Conservation (phyloP, 2,329 filamentous ascomycete species). For the Aciculosporium take region DNA sequence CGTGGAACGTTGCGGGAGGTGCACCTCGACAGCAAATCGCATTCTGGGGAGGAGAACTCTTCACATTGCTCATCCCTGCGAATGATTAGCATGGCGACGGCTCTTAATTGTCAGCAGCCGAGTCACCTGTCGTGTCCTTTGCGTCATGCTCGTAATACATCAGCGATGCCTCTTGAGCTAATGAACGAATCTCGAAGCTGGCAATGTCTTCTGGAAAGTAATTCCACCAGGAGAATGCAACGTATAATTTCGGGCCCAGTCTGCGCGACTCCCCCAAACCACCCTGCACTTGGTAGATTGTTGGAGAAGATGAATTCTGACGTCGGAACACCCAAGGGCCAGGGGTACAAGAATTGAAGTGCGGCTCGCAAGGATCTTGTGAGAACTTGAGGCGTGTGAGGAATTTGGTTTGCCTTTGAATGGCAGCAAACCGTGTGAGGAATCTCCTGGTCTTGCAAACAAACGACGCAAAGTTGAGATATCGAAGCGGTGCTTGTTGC, state of each 20-base stretch:
- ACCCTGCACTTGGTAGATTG: background rate
- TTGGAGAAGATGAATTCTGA: background rate
- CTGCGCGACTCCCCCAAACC: background rate
- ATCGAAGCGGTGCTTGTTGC: background rate
- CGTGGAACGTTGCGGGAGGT: background rate
- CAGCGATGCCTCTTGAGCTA: background rate
- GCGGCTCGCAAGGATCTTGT: background rate
- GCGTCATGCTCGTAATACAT: background rate
- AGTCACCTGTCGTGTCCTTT: conserved; percentile 3
- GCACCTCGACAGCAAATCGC: conserved; percentile 1
- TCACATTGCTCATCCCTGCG: background rate
- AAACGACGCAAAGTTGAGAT: no score
- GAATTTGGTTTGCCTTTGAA: background rate
- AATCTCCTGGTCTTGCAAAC: no score
- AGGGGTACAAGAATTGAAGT: background rate
- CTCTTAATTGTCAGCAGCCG: background rate
- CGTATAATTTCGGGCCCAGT: background rate
- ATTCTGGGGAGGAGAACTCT: background rate
- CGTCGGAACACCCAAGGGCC: background rate
- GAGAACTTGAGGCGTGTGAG: no score
- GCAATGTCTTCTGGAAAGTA: background rate
- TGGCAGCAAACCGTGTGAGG: background rate
- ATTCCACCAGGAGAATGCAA: background rate
- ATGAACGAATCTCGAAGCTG: background rate
- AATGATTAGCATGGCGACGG: background rate